phyloP scores from a whole-genome alignment of 495 filamentous ascomycete genomes.

The Aeminium ludgeri region DNA sequence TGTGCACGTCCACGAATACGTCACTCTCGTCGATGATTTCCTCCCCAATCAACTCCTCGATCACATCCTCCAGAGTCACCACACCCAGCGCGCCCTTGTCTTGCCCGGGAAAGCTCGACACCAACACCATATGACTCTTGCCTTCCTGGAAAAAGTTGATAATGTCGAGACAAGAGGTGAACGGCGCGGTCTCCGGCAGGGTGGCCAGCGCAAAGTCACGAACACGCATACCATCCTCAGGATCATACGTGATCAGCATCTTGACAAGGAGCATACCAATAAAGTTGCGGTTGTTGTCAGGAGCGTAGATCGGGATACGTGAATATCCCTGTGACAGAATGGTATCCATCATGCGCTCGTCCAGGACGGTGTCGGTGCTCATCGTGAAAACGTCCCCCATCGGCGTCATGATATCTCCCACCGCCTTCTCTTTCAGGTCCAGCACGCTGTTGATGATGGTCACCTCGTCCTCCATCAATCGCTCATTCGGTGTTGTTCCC shows the following conservation, averaged over 20 bases:
- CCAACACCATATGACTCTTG: conserved; percentile 96
- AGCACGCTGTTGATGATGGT: conserved; percentile 95
- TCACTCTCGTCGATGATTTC: conserved; percentile 72
- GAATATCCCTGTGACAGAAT: conserved; percentile 91
- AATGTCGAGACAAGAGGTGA: conserved; percentile 93
- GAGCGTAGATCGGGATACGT: conserved; percentile 80
- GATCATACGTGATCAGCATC: conserved; percentile 96
- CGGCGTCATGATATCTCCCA: conserved; percentile 92
- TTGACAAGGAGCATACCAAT: conserved; percentile 96
- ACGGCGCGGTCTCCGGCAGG: conserved; percentile 80
- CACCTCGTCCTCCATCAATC: conserved; percentile 91
- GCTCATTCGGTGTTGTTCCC: conserved; percentile 62
- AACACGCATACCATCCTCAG: conserved; percentile 72
- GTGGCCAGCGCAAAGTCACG: conserved; percentile 84
- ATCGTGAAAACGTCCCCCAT: conserved; percentile 95
- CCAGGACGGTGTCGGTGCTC: conserved; percentile 76
- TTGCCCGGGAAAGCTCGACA: conserved; percentile 77
- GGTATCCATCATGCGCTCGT: conserved; percentile 79
- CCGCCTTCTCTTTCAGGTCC: conserved; percentile 88
- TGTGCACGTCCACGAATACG: conserved; percentile 92
- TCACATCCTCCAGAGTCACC: conserved; percentile 91
- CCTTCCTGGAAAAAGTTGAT: conserved; percentile 99
- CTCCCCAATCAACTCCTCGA: conserved; percentile 94
- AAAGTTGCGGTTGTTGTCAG: conserved; percentile 70
- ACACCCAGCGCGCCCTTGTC: conserved; percentile 81